Evolutionary conservation across 2,329 filamentous ascomycete genomes (phyloP).

Genomic region (Cladosporium austrohemisphaericum): DNA sequence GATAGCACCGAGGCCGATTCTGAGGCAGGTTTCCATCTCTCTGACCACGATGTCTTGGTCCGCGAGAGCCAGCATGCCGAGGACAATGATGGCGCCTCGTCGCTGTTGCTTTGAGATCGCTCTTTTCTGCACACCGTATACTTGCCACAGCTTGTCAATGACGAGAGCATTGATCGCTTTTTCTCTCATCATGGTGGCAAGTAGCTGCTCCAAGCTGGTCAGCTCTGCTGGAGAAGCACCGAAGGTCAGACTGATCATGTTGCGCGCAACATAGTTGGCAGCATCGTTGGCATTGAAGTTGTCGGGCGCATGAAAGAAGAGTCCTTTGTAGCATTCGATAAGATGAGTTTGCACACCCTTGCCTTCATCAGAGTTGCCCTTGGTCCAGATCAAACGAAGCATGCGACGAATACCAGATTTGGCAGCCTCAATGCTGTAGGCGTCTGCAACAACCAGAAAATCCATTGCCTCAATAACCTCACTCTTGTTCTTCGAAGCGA

Average conservation of each 20-base stretch:
- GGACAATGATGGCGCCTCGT: constrained; percentile 87
- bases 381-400: constrained; percentile 97
- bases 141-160: constrained; percentile 91
- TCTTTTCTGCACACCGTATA: constrained; percentile 89
- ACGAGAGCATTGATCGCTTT: constrained; percentile 82
- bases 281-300: constrained; percentile 84
- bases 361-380: constrained; percentile 97
- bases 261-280: constrained; percentile 91
- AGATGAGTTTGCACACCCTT: constrained; percentile 96
- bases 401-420: constrained; percentile 90
- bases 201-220: constrained; percentile 88
- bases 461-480: constrained; percentile 99
- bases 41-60: constrained; percentile 89
- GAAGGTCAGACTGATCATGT: constrained; percentile 98
- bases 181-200: constrained; percentile 96
- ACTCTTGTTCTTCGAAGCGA: constrained; percentile 94
- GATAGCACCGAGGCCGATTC: constrained; percentile 77
- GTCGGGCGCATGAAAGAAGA: constrained; percentile 94
- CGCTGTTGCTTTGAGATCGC: constrained; percentile 90
- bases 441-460: constrained; percentile 92
- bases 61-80: constrained; percentile 93
- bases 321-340: constrained; percentile 91
- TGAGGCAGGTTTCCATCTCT: constrained; percentile 91
- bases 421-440: constrained; percentile 92
- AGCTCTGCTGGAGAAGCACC: constrained; percentile 91